phyloP scores from a whole-genome alignment of 2,329 filamentous ascomycete genomes.

The Cadophora malorum region DNA sequence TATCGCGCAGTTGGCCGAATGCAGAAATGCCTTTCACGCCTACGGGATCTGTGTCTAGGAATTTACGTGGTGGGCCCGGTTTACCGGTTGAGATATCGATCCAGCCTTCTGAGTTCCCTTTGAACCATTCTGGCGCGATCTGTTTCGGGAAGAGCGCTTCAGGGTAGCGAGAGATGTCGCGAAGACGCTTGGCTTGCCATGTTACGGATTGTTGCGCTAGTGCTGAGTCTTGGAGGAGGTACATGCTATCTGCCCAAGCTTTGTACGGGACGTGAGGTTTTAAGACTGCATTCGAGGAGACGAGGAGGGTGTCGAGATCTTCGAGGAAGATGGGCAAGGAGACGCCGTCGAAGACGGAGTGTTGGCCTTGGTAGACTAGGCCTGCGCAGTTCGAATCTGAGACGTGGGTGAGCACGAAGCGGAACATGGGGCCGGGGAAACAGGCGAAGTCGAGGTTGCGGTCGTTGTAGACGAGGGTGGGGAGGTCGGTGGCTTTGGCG shows the following conservation, averaged over 20 bases:
- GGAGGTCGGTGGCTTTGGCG: conserved; percentile 15
- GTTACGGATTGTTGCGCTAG: conserved; percentile 13
- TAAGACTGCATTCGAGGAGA: not conserved
- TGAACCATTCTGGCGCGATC: conserved; percentile 28
- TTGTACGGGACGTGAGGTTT: conserved; percentile 28
- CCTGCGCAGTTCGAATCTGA: conserved; percentile 28
- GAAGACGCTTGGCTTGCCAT: conserved; percentile 27
- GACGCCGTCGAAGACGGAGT: conserved; percentile 29
- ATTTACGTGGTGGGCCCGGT: conserved; percentile 20
- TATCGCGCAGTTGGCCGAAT: conserved; percentile 14
- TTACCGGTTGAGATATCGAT: conserved; percentile 21
- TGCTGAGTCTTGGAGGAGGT: conserved; percentile 23
- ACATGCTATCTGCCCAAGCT: conserved; percentile 28
- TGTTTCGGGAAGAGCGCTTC: conserved; percentile 21
- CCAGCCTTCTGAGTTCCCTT: conserved; percentile 26
- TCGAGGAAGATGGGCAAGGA: conserved; percentile 27
- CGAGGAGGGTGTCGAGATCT: conserved; percentile 22
- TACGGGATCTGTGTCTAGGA: conserved; percentile 9
- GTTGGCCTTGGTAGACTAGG: conserved; percentile 26
- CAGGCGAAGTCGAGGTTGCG: conserved; percentile 22
- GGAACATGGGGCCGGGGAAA: conserved; percentile 27
- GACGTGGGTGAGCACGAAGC: conserved; percentile 22
- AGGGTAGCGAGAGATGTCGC: conserved; percentile 13
- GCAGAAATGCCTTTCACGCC: conserved; percentile 22
- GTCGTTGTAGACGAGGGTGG: conserved; percentile 20